Evolutionary conservation across 345 rosid genomes (phyloP).

Genomic region (Salix udensis): DNA sequence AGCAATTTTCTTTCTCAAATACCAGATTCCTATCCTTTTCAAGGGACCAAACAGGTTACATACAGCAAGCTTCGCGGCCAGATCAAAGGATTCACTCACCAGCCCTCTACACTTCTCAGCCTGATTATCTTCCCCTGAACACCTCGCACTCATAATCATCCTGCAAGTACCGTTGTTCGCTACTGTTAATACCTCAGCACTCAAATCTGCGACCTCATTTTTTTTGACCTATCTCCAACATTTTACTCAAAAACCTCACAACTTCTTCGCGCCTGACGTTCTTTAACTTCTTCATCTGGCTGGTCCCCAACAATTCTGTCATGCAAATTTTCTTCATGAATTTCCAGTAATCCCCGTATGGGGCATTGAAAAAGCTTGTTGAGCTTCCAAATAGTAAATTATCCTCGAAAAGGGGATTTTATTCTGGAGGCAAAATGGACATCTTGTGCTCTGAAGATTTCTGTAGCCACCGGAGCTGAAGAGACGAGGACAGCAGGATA

Average conservation of each 20-base stretch:
- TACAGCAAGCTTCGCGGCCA: conserved; percentile 26
- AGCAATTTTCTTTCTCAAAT: not conserved
- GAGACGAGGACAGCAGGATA: not conserved
- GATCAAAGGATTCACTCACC: conserved; percentile 21
- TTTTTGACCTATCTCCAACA: conserved; percentile 4
- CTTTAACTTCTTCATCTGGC: conserved; percentile 10
- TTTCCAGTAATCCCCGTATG: conserved; percentile 46
- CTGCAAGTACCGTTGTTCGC: conserved; percentile 30
- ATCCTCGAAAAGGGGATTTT: conserved; percentile 22
- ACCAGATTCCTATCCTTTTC: not conserved
- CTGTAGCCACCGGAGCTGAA: not conserved
- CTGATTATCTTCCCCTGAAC: conserved; percentile 35
- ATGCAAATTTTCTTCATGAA: conserved; percentile 43
- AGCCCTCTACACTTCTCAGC: conserved; percentile 30
- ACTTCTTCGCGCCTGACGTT: conserved; percentile 10
- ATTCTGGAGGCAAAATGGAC: conserved; percentile 23
- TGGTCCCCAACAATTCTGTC: conserved; percentile 16
- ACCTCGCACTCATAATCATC: conserved; percentile 40
- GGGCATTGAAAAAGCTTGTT: conserved; percentile 26
- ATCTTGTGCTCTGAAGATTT: conserved; percentile 15
- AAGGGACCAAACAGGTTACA: conserved; percentile 10
- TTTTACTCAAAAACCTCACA: not conserved
- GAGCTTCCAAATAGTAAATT: conserved; percentile 21
- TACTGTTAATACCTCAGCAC: not conserved
- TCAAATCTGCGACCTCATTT: conserved; percentile 15